phyloP scores from a whole-genome alignment of 441 rosid species.

The Erodium texanum region DNA sequence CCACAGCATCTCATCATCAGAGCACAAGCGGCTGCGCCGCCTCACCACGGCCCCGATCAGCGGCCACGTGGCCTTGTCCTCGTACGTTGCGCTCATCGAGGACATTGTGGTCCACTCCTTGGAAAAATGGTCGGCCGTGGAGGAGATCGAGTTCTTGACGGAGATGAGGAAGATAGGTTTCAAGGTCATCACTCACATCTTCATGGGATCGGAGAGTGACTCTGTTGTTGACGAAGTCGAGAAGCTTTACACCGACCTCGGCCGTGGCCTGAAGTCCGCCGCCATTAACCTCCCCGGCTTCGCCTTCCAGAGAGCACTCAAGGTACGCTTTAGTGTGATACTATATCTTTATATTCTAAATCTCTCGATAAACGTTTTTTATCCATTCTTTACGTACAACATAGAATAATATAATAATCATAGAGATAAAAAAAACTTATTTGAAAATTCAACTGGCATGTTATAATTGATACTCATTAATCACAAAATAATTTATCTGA shows the following conservation, averaged over 20 bases:
- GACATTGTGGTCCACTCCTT: neutral
- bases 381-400: no score
- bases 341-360: no score
- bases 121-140: neutral
- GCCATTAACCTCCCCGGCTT: neutral
- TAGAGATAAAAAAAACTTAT: no score
- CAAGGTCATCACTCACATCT: neutral
- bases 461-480: no score
- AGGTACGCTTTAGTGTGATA: no score
- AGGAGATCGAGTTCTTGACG: neutral
- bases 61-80: neutral
- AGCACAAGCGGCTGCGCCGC: slow-evolving; percentile 4
- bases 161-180: slow-evolving; percentile 2
- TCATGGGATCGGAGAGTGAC: neutral
- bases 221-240: neutral
- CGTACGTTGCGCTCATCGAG: neutral
- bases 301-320: no score
- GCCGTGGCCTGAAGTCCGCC: neutral
- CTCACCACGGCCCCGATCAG: neutral
- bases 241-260: neutral
- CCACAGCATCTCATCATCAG: neutral
- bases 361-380: no score
- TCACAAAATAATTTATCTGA: no score
- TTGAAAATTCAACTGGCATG: no score
- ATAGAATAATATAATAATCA: no score